Conservation (phyloP, 495 filamentous ascomycete genomes). For the Aspergillus biplanus region DNA sequence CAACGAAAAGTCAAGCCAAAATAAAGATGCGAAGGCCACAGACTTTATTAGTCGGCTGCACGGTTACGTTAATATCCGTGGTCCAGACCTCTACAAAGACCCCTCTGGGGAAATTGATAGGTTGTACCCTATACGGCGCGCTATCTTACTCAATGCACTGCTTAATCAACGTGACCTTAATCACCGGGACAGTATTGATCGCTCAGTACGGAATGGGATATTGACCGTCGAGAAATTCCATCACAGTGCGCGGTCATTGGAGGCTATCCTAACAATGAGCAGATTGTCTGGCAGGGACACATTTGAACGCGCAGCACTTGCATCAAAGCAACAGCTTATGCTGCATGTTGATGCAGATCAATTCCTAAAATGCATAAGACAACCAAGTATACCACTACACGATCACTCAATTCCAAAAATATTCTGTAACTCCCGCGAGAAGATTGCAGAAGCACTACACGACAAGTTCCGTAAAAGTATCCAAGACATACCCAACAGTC, state of each 20-base stretch:
- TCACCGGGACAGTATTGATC: not conserved
- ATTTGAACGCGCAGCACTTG: not conserved
- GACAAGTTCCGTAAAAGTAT: too few relatives aligned
- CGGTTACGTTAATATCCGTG: conserved; percentile 7
- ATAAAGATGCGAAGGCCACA: not conserved
- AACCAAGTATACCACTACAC: not conserved
- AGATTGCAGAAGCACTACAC: too few relatives aligned
- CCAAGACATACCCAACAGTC: too few relatives aligned
- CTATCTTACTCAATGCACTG: not conserved
- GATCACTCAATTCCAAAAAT: not conserved
- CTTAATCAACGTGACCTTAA: not conserved
- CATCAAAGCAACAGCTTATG: conserved; percentile 1
- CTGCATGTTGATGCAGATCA: conserved; percentile 5
- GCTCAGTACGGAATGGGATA: not conserved
- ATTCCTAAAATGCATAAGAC: not conserved
- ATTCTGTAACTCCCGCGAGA: not conserved
- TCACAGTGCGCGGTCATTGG: conserved; percentile 4
- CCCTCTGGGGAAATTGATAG: not conserved
- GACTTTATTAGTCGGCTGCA: conserved; percentile 17
- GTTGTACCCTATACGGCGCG: not conserved
- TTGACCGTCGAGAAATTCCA: not conserved
- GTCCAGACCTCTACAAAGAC: not conserved
- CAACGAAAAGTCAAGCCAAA: too few relatives aligned
- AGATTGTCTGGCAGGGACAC: not conserved
- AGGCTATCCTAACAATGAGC: conserved; percentile 7